phyloP scores from a whole-genome alignment of 768 basidiomycete species.

The Leucocoprinus leucothites region DNA sequence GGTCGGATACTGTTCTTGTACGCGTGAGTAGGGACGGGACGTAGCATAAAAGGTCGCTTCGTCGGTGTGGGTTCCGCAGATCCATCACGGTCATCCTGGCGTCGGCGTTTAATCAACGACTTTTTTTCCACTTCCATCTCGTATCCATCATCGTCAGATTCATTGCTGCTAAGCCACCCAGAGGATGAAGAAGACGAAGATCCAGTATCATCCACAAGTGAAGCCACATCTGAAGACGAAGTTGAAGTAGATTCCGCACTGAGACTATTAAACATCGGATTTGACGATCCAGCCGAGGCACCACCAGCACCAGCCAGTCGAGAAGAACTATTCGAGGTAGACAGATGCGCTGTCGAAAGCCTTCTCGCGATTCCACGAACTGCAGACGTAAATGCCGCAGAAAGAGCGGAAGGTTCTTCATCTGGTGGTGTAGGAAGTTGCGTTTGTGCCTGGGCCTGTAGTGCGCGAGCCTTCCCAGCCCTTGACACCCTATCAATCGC shows the following conservation, averaged over 20 bases:
- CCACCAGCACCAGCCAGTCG: conserved; percentile 11
- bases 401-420: conserved; percentile 12
- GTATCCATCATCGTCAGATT: conserved; percentile 53
- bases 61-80: conserved; percentile 20
- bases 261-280: conserved; percentile 9
- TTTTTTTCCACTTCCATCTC: conserved; percentile 39
- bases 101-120: conserved; percentile 20
- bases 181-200: conserved; percentile 58
- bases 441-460: conserved; percentile 23
- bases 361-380: conserved; percentile 61
- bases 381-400: conserved; percentile 41
- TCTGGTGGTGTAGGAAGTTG: conserved; percentile 10
- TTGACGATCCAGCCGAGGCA: conserved; percentile 17
- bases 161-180: conserved; percentile 44
- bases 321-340: conserved; percentile 26
- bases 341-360: conserved; percentile 43
- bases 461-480: conserved; percentile 46
- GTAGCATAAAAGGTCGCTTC: conserved; percentile 45
- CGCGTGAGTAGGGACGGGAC: conserved; percentile 37
- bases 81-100: conserved; percentile 14
- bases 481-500: conserved; percentile 52
- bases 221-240: conserved; percentile 52
- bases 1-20: conserved; percentile 20
- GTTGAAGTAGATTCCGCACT: conserved; percentile 12
- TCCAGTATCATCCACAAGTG: conserved; percentile 59